Evolutionary conservation across 2,329 filamentous ascomycete genomes (phyloP).

Genomic region (Aphanoascus verrucosus): DNA sequence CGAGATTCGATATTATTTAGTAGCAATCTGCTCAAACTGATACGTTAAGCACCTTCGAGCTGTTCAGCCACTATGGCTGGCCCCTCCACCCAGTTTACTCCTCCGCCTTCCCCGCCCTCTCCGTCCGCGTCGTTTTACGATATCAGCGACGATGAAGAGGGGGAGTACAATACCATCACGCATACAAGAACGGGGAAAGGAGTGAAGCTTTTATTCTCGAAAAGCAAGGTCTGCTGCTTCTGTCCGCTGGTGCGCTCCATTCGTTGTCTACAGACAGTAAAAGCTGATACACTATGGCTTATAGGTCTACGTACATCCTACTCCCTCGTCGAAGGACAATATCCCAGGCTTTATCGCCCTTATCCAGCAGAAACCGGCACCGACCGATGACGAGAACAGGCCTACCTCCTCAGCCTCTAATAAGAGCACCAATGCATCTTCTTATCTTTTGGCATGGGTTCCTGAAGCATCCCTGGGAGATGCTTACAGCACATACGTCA

Average conservation of each 20-base stretch:
- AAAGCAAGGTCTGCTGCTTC: constrained; percentile 67
- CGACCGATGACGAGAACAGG: constrained; percentile 24
- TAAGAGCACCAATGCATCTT: constrained; percentile 45
- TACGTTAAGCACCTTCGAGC: not conserved
- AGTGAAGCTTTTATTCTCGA: constrained; percentile 88
- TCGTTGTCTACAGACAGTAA: not conserved
- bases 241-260: not conserved
- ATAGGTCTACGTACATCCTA: constrained; percentile 91
- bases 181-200: constrained; percentile 62
- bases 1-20: not conserved
- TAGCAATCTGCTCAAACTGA: not conserved
- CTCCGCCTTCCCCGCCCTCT: constrained; percentile 46
- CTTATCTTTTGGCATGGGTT: constrained; percentile 83
- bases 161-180: constrained; percentile 86
- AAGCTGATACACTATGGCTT: not conserved
- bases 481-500: constrained; percentile 79
- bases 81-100: constrained; percentile 26
- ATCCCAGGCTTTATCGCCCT: constrained; percentile 88
- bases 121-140: constrained; percentile 87
- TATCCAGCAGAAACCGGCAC: constrained; percentile 66
- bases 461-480: constrained; percentile 83
- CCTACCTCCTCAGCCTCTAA: constrained; percentile 36
- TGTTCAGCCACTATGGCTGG: constrained; percentile 23
- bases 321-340: constrained; percentile 87
- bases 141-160: constrained; percentile 91